Base-by-base conservation (phyloP, 2,329 filamentous ascomycete species). In the Apiospora sp. region DNA sequence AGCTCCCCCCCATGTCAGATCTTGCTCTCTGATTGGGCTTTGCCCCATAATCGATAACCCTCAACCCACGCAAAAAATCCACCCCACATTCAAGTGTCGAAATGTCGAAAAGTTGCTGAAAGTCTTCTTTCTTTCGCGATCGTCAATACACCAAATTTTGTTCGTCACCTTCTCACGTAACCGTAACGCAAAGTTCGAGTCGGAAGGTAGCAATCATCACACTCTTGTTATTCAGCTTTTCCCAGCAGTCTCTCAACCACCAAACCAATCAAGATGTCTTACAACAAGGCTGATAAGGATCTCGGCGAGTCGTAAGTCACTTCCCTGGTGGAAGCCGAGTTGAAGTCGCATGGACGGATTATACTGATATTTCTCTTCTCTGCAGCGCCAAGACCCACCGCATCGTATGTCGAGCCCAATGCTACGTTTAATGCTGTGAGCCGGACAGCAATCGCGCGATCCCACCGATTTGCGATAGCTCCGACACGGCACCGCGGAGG, bases 201-300 rank as follows among this genome's bases (percentile, higher is more conserved):
- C 93, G 89, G 94, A 92, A 94, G 90, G 92, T 90, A 75, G 75
- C 81, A 68, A 71, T 74, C 75, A 75, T 74, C 74, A 76, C 67
- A 71, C 70, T 69, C 70, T 69, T 37, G 48, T 64, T 41, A 64
- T 64, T 64, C 58, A 41, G 58, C 58, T 64, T 41, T 34, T 64
- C 34, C 10, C 58, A 64, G 58, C 58, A 64, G 10, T 64, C 30
- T 22, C 58, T 48, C 64, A 74, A 43, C 30, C 41, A 43, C 68
- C 44, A 72, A 27, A 71, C 37, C 51, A 71, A 44, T 51, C 86
- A 93, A 87, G 78, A 97, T 97, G 94, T 96, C 94, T 87, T 96
- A 93, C 92, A 90, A 97, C 87, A 97, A 98, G 92, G 88, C 90
- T 84, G 95, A 98, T 87, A 98, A 98, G 92, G 92, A 95, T 82